Evolutionary conservation across 2,329 filamentous ascomycete species (phyloP), one percentile per base, ranked within the genome.

Genomic region (Shiraia sp.): DNA sequence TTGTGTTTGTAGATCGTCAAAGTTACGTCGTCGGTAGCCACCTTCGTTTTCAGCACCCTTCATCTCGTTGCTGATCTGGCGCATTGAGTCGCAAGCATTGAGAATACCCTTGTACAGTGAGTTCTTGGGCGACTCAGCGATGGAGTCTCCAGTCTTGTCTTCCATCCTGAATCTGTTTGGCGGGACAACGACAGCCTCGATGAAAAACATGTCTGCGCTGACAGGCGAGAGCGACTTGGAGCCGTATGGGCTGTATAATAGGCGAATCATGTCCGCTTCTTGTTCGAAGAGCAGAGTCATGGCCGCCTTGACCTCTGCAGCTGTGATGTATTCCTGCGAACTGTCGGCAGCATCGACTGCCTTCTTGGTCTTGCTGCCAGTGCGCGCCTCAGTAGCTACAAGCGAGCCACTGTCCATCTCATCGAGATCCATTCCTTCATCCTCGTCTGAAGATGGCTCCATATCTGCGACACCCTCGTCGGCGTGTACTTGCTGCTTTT

Each of bases 141-240:
- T 87, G 40, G 90, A 84, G 30, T 86, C 84, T 25, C 90, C 89
- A 22, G 88, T 91, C 45, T 83, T 81, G 8, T 90, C 89, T 66
- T 95, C 90, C 10, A 93, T 91, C 28, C 93, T 85, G 68, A 87
- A 99, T 57, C 85, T 87, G 66, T 96, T 99, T 2, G 93, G 93
- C 2, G 95, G 90, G 0, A 99, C 90, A 10, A 97, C 76, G 37
- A 99, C 75, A 25, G 84, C 86, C 42, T 87, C 85, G 42, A 97
- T 77, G 72, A 99, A 99, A 72, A 99, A 97, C 85, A 97, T 96
- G 54, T 96, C 88, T 1, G 89, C 82, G 2, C 76, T 83, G n/a
- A 90, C 75, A 13, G 74, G 74, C 71, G 26, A 47, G 7, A 52
- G 37, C 24, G 78, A 81, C 63, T 81, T 84, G 4, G 78, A 75